Evolutionary conservation across 2,329 filamentous ascomycete genomes (phyloP).

Genomic region (Colletotrichum salicis): DNA sequence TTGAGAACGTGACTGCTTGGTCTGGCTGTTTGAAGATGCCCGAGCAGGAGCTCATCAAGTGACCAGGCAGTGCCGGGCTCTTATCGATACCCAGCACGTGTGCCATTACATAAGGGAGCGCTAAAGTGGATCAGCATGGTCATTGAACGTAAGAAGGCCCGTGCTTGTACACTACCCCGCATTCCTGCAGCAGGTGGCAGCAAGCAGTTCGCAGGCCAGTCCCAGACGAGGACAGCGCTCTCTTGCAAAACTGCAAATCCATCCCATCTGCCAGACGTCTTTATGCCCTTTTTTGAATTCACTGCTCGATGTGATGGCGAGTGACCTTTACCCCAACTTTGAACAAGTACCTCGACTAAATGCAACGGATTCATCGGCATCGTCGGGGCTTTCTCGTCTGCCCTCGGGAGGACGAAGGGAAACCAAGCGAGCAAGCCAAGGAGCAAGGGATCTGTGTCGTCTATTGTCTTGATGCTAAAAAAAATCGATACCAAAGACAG

Average conservation of each 20-base stretch:
- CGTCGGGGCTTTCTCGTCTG: constrained; percentile 31
- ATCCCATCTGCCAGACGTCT: background rate
- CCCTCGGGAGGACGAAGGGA: constrained; percentile 17
- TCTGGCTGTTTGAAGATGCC: background rate
- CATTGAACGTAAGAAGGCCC: background rate
- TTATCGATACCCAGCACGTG: constrained; percentile 1
- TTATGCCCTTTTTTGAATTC: background rate
- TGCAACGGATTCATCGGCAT: constrained; percentile 24
- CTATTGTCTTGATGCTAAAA: background rate
- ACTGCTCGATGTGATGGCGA: background rate
- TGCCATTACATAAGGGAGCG: background rate
- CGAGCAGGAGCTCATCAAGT: background rate
- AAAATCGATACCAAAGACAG: background rate
- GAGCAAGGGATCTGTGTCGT: background rate
- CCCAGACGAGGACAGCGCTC: constrained; percentile 2
- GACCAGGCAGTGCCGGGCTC: background rate
- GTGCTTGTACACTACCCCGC: constrained; percentile 15
- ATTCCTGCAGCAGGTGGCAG: constrained; percentile 20
- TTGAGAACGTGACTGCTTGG: too few species aligned
- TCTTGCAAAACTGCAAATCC: background rate
- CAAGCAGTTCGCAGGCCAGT: constrained; percentile 15
- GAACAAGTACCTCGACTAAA: constrained; percentile 1
- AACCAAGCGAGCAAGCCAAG: background rate
- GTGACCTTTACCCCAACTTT: constrained; percentile 15
- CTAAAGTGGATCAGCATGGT: background rate